Percentiles rank a stretch among this genome's conserved stretches.
Evolutionary conservation across 148 eudicot genomes (phyloP).

Genomic region (Dianthus caryophyllus): DNA sequence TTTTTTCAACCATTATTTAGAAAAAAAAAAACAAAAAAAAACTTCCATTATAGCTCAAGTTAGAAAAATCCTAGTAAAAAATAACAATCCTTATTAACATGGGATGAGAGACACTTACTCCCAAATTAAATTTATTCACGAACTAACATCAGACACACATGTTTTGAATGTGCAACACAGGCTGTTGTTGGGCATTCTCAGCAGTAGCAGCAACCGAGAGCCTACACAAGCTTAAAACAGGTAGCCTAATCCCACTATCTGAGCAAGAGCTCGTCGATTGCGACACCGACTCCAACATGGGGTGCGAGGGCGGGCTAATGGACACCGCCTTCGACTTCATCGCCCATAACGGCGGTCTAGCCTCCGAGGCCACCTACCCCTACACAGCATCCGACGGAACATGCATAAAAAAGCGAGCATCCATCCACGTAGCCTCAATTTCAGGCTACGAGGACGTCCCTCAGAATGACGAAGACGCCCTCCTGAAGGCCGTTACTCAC

Average conservation of each 20-base stretch:
- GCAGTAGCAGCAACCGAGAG: conserved; percentile 45
- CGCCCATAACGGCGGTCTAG: conserved; percentile 32
- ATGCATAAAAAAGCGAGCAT: conserved; percentile 26
- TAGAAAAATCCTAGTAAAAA: too few relatives aligned
- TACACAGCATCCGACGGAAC: conserved; percentile 32
- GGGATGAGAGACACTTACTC: too few relatives aligned
- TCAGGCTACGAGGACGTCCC: conserved; percentile 43
- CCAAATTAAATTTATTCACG: too few relatives aligned
- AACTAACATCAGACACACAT: background rate
- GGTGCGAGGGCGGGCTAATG: conserved; percentile 40
- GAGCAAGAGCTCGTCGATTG: conserved; percentile 59
- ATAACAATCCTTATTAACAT: too few relatives aligned
- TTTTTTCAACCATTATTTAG: too few relatives aligned
- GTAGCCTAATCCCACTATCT: conserved; percentile 41
- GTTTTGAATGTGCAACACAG: background rate
- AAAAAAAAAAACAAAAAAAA: too few relatives aligned
- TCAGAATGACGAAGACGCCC: conserved; percentile 27
- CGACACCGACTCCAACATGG: conserved; percentile 28
- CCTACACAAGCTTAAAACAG: conserved; percentile 29
- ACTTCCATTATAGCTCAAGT: too few relatives aligned
- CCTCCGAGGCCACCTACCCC: conserved; percentile 49
- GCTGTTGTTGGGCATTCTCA: conserved; percentile 53
- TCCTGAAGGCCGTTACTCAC: conserved; percentile 36
- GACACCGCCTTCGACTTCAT: conserved; percentile 38
- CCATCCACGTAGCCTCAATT: conserved; percentile 16